A percentile compares a stretch with the other conserved stretches of the same genome.
Evolutionary conservation across 441 rosid species (phyloP).

Genomic region (Adansonia gregorii): DNA sequence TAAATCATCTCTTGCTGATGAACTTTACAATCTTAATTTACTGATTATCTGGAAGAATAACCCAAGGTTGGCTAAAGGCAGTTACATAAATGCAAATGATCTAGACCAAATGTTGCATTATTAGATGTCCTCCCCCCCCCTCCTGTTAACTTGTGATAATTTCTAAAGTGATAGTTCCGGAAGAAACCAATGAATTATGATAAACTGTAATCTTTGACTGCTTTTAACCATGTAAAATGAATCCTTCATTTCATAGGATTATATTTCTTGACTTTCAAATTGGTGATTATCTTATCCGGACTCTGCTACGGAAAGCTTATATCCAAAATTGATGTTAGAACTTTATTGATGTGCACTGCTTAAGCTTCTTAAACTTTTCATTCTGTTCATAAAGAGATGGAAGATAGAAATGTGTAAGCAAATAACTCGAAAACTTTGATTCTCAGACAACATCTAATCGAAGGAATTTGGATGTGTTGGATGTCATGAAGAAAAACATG

Average conservation of each 20-base stretch:
- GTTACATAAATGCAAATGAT: neutral
- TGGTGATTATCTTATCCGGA: neutral
- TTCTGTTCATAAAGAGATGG: neutral
- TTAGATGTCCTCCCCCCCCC: neutral
- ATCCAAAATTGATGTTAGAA: slow-evolving; percentile 1
- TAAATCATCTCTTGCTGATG: neutral
- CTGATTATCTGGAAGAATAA: neutral
- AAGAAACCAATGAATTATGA: neutral
- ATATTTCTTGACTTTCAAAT: neutral
- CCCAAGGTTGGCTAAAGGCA: neutral
- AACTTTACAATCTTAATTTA: neutral
- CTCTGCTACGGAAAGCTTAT: neutral
- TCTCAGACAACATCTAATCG: neutral
- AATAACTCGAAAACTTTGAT: neutral
- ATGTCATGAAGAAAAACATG: neutral
- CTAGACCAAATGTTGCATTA: neutral
- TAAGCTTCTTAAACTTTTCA: neutral
- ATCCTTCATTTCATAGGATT: neutral
- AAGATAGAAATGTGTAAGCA: neutral
- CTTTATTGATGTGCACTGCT: neutral
- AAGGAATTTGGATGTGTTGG: neutral
- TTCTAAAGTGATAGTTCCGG: neutral
- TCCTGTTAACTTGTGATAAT: neutral
- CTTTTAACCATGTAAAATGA: neutral
- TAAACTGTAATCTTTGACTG: neutral